A percentile compares a stretch with the other conserved stretches of the same genome.
Evolutionary conservation across 2,329 filamentous ascomycete species (phyloP).

Genomic region (Dactylonectria macrodidyma): DNA sequence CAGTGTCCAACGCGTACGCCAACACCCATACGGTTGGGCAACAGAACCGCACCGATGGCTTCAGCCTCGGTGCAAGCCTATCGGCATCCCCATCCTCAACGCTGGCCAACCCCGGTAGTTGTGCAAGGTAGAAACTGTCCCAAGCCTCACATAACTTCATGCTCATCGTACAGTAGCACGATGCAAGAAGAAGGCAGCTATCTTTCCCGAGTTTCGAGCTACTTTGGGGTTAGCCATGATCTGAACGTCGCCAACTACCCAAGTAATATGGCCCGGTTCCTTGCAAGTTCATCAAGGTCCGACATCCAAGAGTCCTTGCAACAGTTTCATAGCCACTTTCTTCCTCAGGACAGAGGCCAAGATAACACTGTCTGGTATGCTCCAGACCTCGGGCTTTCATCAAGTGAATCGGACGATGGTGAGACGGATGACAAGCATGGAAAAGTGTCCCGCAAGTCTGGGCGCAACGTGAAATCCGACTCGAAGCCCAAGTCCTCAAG

Average conservation of each 20-base stretch:
- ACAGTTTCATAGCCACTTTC: neutral
- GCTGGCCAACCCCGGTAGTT: slow-evolving; percentile 14
- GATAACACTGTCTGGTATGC: neutral
- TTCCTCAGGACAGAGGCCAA: neutral
- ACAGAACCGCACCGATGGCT: neutral
- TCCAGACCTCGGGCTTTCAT: neutral
- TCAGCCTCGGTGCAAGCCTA: neutral
- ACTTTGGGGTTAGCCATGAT: neutral
- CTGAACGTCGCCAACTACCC: neutral
- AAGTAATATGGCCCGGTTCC: neutral
- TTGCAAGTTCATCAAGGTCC: neutral
- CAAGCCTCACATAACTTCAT: neutral
- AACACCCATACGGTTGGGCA: too few relatives aligned
- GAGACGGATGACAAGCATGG: neutral
- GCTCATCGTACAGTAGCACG: slow-evolving; percentile 13
- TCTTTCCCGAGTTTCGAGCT: neutral
- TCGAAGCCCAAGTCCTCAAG: neutral
- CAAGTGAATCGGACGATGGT: neutral
- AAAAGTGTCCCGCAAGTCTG: neutral
- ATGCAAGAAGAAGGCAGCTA: neutral
- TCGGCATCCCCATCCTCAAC: slow-evolving; percentile 12
- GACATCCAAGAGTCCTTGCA: neutral
- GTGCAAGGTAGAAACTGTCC: slow-evolving; percentile 2
- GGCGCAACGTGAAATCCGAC: neutral
- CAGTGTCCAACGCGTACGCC: neutral